A percentile compares a stretch with the other conserved stretches of the same genome.
phyloP scores from a whole-genome alignment of 495 filamentous ascomycete species.

The Trichoderma virens region DNA sequence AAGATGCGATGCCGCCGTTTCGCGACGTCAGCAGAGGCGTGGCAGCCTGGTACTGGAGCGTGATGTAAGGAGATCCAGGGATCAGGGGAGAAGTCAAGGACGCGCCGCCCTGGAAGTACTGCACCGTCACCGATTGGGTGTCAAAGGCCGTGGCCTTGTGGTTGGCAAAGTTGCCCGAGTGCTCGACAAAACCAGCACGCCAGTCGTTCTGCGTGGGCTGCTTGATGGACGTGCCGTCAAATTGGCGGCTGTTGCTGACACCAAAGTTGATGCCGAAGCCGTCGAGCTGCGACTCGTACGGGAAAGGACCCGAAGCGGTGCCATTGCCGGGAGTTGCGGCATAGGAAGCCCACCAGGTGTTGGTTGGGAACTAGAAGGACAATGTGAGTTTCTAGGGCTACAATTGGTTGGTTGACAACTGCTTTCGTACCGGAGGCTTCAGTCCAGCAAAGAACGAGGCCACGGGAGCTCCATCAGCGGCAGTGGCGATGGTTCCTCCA shows the following conservation, averaged over 20 bases:
- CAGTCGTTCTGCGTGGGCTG: constrained; percentile 14
- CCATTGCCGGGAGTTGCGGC: constrained; percentile 9
- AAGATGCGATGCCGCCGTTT: constrained; percentile 11
- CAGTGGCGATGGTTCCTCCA: background rate
- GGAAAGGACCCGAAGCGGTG: constrained; percentile 12
- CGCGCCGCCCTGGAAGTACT: constrained; percentile 14
- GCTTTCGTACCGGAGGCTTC: constrained; percentile 11
- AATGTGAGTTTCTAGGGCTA: too few relatives aligned
- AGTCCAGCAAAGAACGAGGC: constrained; percentile 13
- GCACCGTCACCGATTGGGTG: constrained; percentile 13
- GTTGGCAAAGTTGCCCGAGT: constrained; percentile 13
- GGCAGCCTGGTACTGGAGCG: constrained; percentile 10
- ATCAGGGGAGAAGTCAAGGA: constrained; percentile 9
- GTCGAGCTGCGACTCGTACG: constrained; percentile 13
- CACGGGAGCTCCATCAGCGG: constrained; percentile 4
- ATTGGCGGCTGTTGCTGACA: constrained; percentile 12
- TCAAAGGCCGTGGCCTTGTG: constrained; percentile 15
- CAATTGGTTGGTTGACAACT: too few relatives aligned
- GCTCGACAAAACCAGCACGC: constrained; percentile 11
- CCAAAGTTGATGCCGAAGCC: constrained; percentile 12
- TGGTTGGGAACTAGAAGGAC: constrained; percentile 10
- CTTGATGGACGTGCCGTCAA: constrained; percentile 14
- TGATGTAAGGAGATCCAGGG: constrained; percentile 12
- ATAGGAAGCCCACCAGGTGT: constrained; percentile 13
- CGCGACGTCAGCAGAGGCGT: constrained; percentile 12